Conservation (phyloP, 495 filamentous ascomycete genomes). For the Penicillium canescens region DNA sequence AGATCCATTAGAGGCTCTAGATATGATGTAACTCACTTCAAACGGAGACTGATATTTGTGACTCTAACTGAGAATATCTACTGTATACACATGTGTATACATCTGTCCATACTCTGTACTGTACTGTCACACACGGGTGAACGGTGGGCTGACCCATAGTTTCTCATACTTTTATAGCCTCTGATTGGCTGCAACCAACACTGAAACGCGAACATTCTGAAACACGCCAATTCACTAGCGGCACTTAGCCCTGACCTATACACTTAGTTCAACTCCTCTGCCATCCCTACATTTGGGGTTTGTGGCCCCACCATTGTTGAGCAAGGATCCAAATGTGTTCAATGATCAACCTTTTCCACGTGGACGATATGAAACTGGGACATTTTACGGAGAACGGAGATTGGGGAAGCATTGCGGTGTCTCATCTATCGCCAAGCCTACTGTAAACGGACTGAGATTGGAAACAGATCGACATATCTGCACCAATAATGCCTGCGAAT, state of each 20-base stretch:
- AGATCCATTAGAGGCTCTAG: constrained; percentile 4
- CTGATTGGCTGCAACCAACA: background rate
- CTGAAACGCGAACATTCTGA: constrained; percentile 26
- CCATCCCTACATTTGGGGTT: background rate
- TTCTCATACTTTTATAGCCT: background rate
- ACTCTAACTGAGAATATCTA: background rate
- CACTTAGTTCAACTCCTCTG: background rate
- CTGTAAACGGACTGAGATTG: too few relatives aligned
- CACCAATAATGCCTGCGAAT: too few relatives aligned
- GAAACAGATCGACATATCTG: too few relatives aligned
- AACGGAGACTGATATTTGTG: too few relatives aligned
- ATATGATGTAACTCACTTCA: too few relatives aligned
- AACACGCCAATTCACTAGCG: constrained; percentile 23
- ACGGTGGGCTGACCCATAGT: constrained; percentile 27
- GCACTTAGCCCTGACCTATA: background rate
- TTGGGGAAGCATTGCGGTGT: background rate
- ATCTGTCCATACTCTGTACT: background rate
- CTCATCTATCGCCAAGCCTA: too few relatives aligned
- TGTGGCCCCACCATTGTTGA: background rate
- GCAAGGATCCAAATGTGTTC: background rate
- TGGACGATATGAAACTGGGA: constrained; percentile 21
- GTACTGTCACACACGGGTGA: constrained; percentile 12
- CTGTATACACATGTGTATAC: too few relatives aligned
- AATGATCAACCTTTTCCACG: constrained; percentile 19
- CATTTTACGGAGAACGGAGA: background rate